Base-by-base conservation (phyloP, 2,329 filamentous ascomycete genomes). In the Penicillium sp. region DNA sequence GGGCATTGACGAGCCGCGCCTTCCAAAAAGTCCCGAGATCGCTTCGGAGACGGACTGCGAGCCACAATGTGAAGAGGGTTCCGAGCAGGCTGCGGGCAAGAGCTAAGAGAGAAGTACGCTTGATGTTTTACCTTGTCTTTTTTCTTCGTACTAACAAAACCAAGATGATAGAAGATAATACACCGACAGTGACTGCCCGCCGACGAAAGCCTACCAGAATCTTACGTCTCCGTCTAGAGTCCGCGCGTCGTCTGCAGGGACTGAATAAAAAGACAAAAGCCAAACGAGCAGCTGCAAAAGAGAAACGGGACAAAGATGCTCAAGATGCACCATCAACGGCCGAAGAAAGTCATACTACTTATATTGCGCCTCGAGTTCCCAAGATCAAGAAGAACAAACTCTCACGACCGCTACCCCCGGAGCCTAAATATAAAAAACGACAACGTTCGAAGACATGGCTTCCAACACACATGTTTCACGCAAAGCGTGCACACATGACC, bases 361-460 rank as follows among this genome's bases (percentile, higher is more conserved):
- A 68, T 42, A 75, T 72, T 53, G 73, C 74, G 1, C 71, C 73
- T 30, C 71, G 74, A 38, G 59, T 76, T 42, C 84, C 87, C 1
- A 90, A 89, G 71, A 84, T 89, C 63, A 87, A 86, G 69, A 84
- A 86, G 64, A 85, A 90, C 64, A 78, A 76, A 53, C 80, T 92
- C 51, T 89, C 90, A 55, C 79, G 83, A n/a, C 81, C 85, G 5
- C 77, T 77, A 5, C 78, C 70, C 71, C 85, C 84, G 1, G 81
- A 80, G 46, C 83, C 82, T 21, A 92, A 87, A 65, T 97, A 91
- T 69, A 85, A 87, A 63, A 94, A 91, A 73, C 86, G 94, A 30
- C 93, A 97, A 69, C 77, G 87, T 47, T 81, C 89, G 71, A 97
- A 97, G 77, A 91, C 89, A 2, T 97, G 93, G 91, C 79, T 99